phyloP scores from a whole-genome alignment of 225 moss, liverwort and hornwort species.

The Neckera pumila region DNA sequence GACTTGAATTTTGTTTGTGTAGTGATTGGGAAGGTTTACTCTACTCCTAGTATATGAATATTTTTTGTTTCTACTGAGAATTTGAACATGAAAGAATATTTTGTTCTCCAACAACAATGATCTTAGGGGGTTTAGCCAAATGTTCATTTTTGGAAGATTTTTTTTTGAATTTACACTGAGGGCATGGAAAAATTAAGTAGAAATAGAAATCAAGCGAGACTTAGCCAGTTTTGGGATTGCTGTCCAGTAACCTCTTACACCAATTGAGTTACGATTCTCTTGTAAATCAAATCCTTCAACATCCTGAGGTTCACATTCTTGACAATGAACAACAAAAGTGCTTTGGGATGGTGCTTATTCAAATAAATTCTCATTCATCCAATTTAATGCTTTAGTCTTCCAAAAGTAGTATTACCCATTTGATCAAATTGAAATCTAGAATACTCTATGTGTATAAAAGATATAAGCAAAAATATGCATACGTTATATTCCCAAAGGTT shows the following conservation, averaged over 20 bases:
- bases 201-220: no score
- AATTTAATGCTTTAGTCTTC: background rate
- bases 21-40: no score
- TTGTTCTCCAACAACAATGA: no score
- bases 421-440: background rate
- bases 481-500: background rate
- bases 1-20: no score
- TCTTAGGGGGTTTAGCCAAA: no score
- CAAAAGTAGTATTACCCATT: background rate
- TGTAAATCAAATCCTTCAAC: background rate
- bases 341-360: background rate
- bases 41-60: background rate
- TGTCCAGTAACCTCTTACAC: background rate
- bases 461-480: no score
- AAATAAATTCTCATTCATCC: background rate
- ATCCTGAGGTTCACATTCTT: background rate
- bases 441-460: background rate
- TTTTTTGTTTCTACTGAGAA: background rate
- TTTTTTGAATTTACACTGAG: no score
- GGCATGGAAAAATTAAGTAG: no score
- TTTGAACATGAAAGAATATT: background rate
- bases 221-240: no score
- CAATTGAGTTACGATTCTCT: background rate
- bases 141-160: no score
- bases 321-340: background rate